Conservation (phyloP, 139 green algal species). For the Coccomyxa sp. region DNA sequence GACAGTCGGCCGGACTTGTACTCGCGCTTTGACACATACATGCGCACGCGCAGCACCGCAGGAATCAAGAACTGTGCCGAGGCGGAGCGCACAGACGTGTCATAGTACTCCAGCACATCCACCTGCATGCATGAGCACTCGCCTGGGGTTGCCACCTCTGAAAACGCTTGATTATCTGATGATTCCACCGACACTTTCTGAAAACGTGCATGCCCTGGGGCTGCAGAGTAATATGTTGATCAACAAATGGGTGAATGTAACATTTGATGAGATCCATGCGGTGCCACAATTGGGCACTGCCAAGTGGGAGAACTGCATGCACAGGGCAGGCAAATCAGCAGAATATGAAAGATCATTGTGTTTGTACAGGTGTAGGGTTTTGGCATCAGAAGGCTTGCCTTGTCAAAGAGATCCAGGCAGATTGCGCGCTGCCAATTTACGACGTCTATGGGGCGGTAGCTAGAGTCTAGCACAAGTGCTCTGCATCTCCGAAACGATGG, state of each 20-base stretch:
- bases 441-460: conserved; percentile 55
- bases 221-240: background rate
- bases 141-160: too few species aligned
- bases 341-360: too few species aligned
- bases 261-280: too few species aligned
- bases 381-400: conserved; percentile 21
- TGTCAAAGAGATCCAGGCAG: conserved; percentile 44
- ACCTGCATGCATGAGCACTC: conserved; percentile 1
- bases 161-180: too few species aligned
- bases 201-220: background rate
- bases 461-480: conserved; percentile 52
- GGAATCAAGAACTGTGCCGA: conserved; percentile 23
- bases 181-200: too few species aligned
- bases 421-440: conserved; percentile 55
- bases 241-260: too few species aligned
- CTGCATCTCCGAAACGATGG: conserved; percentile 19
- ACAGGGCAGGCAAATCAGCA: too few species aligned
- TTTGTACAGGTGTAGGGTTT: too few species aligned
- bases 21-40: conserved; percentile 24
- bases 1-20: conserved; percentile 18
- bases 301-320: too few species aligned
- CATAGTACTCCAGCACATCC: conserved; percentile 49
- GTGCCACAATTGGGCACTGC: too few species aligned
- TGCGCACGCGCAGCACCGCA: conserved; percentile 30
- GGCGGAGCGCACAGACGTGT: conserved; percentile 17